A percentile compares a stretch with the other conserved stretches of the same genome.
These are phyloP conservation scores for Thelonectria blattea DNA, from an alignment of 2,329 filamentous ascomycete species.

Conservation along the genomic window DNA sequence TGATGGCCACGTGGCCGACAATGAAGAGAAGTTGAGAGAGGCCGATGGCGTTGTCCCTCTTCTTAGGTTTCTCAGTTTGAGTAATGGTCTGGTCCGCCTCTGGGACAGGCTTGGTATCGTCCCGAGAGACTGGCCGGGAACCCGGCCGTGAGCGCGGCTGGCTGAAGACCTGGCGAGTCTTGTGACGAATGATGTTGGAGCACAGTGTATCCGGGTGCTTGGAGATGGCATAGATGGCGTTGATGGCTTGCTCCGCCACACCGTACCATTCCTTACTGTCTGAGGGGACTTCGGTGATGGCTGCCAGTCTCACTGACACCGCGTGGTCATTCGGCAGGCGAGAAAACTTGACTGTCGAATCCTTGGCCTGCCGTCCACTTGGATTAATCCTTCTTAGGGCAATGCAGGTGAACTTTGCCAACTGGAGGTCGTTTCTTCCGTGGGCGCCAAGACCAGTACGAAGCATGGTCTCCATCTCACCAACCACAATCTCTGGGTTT, in stretches of 20 bases:
- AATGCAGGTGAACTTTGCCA: conserved; percentile 95
- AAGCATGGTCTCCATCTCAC: conserved; percentile 94
- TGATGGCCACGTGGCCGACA: conserved; percentile 95
- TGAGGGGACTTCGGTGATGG: conserved; percentile 83
- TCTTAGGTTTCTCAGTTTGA: conserved; percentile 53
- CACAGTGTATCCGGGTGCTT: conserved; percentile 94
- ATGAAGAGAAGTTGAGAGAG: conserved; percentile 93
- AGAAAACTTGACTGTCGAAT: conserved; percentile 70
- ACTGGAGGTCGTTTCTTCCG: conserved; percentile 80
- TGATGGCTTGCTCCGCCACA: conserved; percentile 93
- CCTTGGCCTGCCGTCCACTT: conserved; percentile 78
- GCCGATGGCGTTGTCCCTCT: conserved; percentile 71
- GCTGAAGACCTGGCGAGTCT: conserved; percentile 81
- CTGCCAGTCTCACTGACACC: conserved; percentile 78
- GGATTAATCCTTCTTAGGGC: conserved; percentile 91
- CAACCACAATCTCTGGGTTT: conserved; percentile 89
- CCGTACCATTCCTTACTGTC: conserved; percentile 97
- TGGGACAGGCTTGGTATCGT: conserved; percentile 47
- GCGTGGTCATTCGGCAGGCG: conserved; percentile 92
- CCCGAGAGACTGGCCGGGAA: conserved; percentile 55
- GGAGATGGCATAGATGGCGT: conserved; percentile 90
- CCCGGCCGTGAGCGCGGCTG: conserved; percentile 45
- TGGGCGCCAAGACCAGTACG: conserved; percentile 84
- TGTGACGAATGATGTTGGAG: conserved; percentile 86
- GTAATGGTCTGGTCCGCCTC: conserved; percentile 44